Evolutionary conservation across 352 stramenopile species (phyloP), one percentile per base, ranked within the genome.

Genomic region (Globisporangium megalacanthum): DNA sequence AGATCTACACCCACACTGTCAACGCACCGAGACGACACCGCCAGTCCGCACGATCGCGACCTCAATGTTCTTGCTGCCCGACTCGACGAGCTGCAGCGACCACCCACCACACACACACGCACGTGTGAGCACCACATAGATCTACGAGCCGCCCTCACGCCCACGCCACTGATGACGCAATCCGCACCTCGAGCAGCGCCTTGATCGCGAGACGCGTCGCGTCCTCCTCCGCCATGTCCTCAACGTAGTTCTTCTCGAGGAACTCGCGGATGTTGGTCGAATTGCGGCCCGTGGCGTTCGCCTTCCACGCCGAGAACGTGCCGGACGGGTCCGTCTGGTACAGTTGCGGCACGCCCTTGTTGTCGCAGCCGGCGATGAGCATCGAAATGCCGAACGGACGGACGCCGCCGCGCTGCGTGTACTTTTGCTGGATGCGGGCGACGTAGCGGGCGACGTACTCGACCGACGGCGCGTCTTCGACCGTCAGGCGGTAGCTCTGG

Each of bases 31-130:
- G 39, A 91, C 70, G 54, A 87, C 76, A 57, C 82, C 81, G 33
- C 78, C 81, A 31, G 65, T 75, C 69, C 80, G 71, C 36, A 99
- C 84, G 39, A 99, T 86, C 50, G 94, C 96, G 57, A 99, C 92
- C 80, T 99, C 96, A 86, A 99, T 99, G 74, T 99, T 99, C 77
- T 99, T 99, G 56, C 94, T 96, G 61, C 96, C 96, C 49, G 94
- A 97, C 63, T 99, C 97, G 39, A 99, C 97, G 49, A 99, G 56
- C 57, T 62, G 45, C 17, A 31, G 19, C 29, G 49, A n/a, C 48
- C 10, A 47, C 20, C 14, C 4, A 35, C 8, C 10, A 35, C 10
- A 42, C 15, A 49, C 50, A 31, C 9, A 3, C 6, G 8, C 45
- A 33, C 45, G 10, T 49, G 10, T 8, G 31, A 33, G 14, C 45